Base-by-base conservation (phyloP, 805 yeast genomes). In the Metschnikowia gelsemii region DNA sequence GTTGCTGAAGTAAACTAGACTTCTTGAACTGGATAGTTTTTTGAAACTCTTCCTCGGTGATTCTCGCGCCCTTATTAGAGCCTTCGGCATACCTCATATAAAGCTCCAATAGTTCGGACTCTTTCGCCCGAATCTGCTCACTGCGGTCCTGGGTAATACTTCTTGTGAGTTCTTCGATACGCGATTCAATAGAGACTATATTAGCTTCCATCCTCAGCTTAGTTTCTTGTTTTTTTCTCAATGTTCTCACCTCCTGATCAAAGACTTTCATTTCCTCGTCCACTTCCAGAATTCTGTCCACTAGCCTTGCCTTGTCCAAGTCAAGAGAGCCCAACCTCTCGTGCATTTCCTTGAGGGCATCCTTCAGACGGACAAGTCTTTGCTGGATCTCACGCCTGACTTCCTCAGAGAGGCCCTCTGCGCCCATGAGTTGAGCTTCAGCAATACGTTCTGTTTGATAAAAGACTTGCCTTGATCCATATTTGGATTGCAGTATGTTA, bases 401-500 rank as follows among this genome's bases (percentile, higher is more conserved):
- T 5, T 48, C 51, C 40, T 56, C 56, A 0, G 70, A 56, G 16
- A 68, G 51, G 2, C 73, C 72, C 21, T 55, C 47, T 2, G 56
- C 45, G 2, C 68, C 57, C 61, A 69, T 62, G 17, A 60, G 58
- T 22, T 53, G 55, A 1, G 70, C 57, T 3, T 52, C 43, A 4
- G 55, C 50, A 16, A 66, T 55, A 52, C 56, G 51, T 49, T 70
- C 64, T 40, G 78, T 58, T 30, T 62, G 41, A 72, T 70, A 56
- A 37, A 75, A 68, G 2, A 72, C 63, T 54, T 80, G 86, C 47
- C 63, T 70, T 2, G 67, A 60, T 19, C 95, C 95, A 62, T 84
- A 88, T 13, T 58, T 60, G 1, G 96, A 89, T 46, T 68, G 68
- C 7, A 58, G 63, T 12, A 85, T 63, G 8, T 68, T 67, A 44